These are phyloP conservation scores for Escovopsis sp. DNA, from an alignment of 2,329 filamentous ascomycete genomes.

Conservation along the genomic window DNA sequence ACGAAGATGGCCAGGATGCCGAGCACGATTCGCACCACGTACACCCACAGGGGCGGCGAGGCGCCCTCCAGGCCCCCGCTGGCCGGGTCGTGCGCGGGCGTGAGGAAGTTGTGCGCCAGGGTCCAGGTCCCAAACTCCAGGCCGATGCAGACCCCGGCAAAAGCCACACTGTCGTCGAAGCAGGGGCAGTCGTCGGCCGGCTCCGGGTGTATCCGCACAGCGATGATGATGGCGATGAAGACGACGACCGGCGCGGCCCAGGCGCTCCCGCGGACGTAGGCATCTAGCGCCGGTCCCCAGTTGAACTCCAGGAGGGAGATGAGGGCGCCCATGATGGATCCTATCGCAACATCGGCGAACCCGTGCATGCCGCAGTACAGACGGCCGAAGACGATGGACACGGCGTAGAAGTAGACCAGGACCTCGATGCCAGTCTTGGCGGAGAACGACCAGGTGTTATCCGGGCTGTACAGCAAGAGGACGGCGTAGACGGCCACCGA, in stretches of 20 bases:
- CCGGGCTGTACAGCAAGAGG: constrained; percentile 50
- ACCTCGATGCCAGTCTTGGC: constrained; percentile 49
- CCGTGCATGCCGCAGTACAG: constrained; percentile 99
- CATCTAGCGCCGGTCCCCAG: constrained; percentile 48
- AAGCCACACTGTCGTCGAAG: constrained; percentile 90
- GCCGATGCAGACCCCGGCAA: constrained; percentile 80
- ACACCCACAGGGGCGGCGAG: constrained; percentile 46
- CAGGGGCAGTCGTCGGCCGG: constrained; percentile 94
- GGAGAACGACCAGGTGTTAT: constrained; percentile 44
- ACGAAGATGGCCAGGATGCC: constrained; percentile 75
- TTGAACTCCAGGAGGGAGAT: constrained; percentile 46
- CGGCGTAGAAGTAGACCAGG: constrained; percentile 68
- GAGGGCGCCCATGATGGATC: constrained; percentile 59
- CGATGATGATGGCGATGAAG: constrained; percentile 50
- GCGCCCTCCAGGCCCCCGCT: constrained; percentile 47
- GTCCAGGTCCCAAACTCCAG: constrained; percentile 75
- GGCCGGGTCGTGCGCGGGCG: constrained; percentile 29
- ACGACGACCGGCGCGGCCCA: constrained; percentile 51
- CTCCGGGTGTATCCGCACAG: constrained; percentile 85
- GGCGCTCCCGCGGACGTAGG: constrained; percentile 51
- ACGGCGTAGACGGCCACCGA: constrained; percentile 82
- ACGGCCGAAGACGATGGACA: constrained; percentile 79
- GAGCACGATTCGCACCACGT: constrained; percentile 53
- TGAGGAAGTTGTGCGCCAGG: constrained; percentile 41
- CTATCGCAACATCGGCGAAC: constrained; percentile 78